Evolutionary conservation across 2,329 filamentous ascomycete species (phyloP), one percentile per base, ranked within the genome.

Genomic region (Diaporthe sp.): DNA sequence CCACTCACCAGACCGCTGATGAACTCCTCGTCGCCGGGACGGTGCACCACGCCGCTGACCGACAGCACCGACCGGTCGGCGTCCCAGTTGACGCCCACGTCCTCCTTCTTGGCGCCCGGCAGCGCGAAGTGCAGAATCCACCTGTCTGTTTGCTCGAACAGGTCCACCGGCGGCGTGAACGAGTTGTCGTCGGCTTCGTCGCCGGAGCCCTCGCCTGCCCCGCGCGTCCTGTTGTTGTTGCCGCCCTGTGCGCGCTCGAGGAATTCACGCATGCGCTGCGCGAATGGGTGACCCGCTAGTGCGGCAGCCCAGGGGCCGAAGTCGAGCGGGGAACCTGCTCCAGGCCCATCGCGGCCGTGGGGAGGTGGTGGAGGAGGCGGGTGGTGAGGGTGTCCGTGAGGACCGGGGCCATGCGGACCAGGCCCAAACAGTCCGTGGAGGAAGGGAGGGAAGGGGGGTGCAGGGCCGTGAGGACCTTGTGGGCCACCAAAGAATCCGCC

Each of bases 51-150:
- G 70, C 95, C 95, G 1, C 92, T 89, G 73, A 97, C 86, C 79
- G 88, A 90, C 57, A 97, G 86, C 73, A 89, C 86, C 62, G 87
- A 89, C 80, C 90, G 91, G 75, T 94, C 92, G 0, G 90, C 88
- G 78, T 96, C 91, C 90, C 94, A 97, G 82, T 92, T 92, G 61
- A 97, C 90, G 74, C 90, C 93, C 8, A 97, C 86, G 80, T 97
- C 94, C 79, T 94, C 90, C 84, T 95, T 96, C 85, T 92, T 92
- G 2, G 93, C 94, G 37, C 95, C 95, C 0, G 95, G 94, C 0
- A 97, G 88, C 1, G 94, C 92, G 80, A 76, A 86, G 82, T 97
- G 94, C 12, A 97, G 85, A 58, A 95, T 86, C 82, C 92, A 95
- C 9, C 90, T 84, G 7, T 62, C 74, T 37, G 55, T 34, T 13